Percentiles rank a stretch among this genome's conserved stretches.
These are phyloP conservation scores for Leccinum variabile DNA, from an alignment of 1,284 basidiomycete species.

Conservation along the genomic window DNA sequence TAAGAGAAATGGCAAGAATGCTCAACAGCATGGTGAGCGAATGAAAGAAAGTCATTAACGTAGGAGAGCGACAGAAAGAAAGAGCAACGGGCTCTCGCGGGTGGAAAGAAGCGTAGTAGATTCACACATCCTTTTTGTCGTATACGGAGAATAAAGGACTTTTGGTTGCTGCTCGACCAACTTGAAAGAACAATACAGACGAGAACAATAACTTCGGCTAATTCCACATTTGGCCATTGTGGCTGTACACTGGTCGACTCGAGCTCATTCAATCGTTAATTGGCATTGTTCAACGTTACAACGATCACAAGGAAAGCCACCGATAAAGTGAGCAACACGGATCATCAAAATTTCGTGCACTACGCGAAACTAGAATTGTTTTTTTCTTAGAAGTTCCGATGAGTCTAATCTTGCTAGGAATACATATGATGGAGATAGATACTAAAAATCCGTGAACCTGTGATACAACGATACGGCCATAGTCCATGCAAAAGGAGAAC, in stretches of 20 bases:
- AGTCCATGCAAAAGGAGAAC: slow-evolving; percentile 18
- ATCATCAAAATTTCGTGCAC: neutral
- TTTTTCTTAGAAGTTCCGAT: neutral
- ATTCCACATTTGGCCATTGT: slow-evolving; percentile 8
- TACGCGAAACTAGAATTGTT: neutral
- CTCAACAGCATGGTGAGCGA: slow-evolving; percentile 45
- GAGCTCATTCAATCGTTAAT: neutral
- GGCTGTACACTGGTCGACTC: slow-evolving; percentile 14
- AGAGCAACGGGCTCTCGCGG: slow-evolving; percentile 23
- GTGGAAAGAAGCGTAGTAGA: neutral
- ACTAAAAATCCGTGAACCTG: slow-evolving; percentile 8
- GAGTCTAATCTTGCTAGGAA: slow-evolving; percentile 6
- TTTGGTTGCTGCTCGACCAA: slow-evolving; percentile 23
- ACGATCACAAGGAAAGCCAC: neutral
- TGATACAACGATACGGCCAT: slow-evolving; percentile 14
- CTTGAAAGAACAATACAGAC: slow-evolving; percentile 25
- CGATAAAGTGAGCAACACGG: neutral
- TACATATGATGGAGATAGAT: slow-evolving; percentile 10
- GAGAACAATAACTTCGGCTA: slow-evolving; percentile 31
- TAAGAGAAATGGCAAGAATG: slow-evolving; percentile 44
- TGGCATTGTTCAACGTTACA: neutral
- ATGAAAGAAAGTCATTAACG: slow-evolving; percentile 33
- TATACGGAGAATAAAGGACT: slow-evolving; percentile 27
- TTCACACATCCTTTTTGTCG: slow-evolving; percentile 32
- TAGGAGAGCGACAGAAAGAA: slow-evolving; percentile 25